Evolutionary conservation across 2,329 filamentous ascomycete species (phyloP), one percentile per base, ranked within the genome.

Genomic region (Clarireedia hainanense): DNA sequence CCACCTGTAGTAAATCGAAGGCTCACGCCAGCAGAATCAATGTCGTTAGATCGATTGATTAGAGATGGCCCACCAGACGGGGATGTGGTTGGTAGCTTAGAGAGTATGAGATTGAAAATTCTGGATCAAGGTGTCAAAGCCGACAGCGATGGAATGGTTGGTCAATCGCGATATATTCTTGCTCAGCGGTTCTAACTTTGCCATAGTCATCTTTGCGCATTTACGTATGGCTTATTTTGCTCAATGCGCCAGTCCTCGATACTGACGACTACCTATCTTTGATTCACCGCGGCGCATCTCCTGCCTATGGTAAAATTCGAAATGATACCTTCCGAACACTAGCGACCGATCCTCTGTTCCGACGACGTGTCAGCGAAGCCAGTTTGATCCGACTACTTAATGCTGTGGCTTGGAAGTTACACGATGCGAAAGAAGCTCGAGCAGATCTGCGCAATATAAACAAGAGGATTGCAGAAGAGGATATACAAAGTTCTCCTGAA

Each of bases 311-410:
- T 66, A 99, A 99, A 75, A 99, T 99, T 69, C 89, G 91, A 70
- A 96, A 99, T 73, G 94, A 99, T 71, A 96, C 94, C 42, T 97
- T 97, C 71, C 89, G 94, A 65, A 99, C 94, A 0, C 78, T 99
- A 54, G 94, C 94, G 34, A 96, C 92, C 51, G 94, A 99, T 67
- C 91, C 92, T n/a, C 82, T 99, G 37, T 99, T 97, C 76, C 89
- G 94, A 59, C 85, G 94, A 34, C 87, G 92, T 57, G 94, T 99
- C 58, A 96, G 90, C 57, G 94, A 99, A 72, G 95, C 95, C 59
- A 95, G 89, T 70, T 75, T 99, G 43, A 97, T 96, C 58, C 88
- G 94, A 12, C 80, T 99, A 4, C 81, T 99, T 57, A 99, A 99
- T 70, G 94, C 94, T 24, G 84, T 96, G 46, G 92, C 92, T 36